Conservation (phyloP, 805 yeast species). For the Wickerhamiella alocasiicola region DNA sequence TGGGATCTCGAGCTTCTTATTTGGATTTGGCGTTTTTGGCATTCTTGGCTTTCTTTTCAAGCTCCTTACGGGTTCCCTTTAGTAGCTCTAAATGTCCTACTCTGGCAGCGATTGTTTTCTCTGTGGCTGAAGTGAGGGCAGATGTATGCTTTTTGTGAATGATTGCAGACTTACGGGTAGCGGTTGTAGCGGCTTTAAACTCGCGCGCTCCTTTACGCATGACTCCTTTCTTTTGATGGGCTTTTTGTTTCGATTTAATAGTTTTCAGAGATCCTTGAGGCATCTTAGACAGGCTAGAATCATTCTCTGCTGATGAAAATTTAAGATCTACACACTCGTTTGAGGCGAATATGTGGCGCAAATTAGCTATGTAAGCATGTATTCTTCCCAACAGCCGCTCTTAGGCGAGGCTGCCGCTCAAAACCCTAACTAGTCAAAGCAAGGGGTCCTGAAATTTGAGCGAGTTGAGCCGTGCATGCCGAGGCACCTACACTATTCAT, state of each 20-base stretch:
- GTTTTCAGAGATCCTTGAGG: constrained; percentile 29
- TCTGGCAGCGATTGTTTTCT: constrained; percentile 71
- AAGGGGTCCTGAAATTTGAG: too few relatives aligned
- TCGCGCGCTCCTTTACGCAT: constrained; percentile 40
- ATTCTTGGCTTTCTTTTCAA: constrained; percentile 49
- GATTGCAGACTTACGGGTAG: constrained; percentile 48
- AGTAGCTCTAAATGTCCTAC: constrained; percentile 90
- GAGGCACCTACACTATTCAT: too few relatives aligned
- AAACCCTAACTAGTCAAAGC: too few relatives aligned
- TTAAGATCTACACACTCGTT: not conserved
- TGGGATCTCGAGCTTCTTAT: not conserved
- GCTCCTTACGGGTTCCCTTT: constrained; percentile 77
- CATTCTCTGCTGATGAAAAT: too few relatives aligned
- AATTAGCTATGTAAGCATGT: too few relatives aligned
- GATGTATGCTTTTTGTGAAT: constrained; percentile 45
- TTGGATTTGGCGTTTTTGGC: constrained; percentile 22
- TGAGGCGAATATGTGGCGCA: too few relatives aligned
- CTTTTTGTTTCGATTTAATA: constrained; percentile 13
- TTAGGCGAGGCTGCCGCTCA: too few relatives aligned
- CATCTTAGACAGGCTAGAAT: too few relatives aligned
- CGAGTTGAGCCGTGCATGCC: too few relatives aligned
- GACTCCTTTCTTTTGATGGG: constrained; percentile 26
- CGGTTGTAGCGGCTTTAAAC: constrained; percentile 44
- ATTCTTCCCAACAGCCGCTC: too few relatives aligned
- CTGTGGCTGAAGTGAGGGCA: constrained; percentile 52